Evolutionary conservation across 345 rosid genomes (phyloP).

Genomic region (Corymbia maculata): DNA sequence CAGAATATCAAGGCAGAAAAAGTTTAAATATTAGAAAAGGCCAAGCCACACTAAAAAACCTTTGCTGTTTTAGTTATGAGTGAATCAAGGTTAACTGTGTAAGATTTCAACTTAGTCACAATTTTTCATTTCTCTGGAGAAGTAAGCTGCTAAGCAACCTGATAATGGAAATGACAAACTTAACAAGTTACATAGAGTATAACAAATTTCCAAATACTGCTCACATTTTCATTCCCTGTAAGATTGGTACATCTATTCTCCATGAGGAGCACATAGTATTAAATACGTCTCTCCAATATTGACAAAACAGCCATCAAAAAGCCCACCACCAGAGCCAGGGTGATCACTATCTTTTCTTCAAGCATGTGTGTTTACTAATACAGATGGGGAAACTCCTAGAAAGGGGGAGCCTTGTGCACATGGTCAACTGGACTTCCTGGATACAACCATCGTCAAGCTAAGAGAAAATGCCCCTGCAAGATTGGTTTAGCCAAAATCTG

Average conservation of each 20-base stretch:
- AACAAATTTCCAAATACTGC: background rate
- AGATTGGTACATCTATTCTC: background rate
- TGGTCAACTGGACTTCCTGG: background rate
- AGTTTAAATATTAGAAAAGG: background rate
- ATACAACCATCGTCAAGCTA: background rate
- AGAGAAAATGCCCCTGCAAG: background rate
- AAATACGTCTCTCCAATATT: background rate
- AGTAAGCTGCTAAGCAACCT: background rate
- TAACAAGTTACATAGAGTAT: background rate
- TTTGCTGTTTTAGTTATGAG: background rate
- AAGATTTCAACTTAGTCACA: background rate
- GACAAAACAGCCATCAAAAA: background rate
- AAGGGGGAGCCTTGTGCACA: background rate
- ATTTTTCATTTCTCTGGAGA: background rate
- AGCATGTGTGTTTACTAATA: background rate
- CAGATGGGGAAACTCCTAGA: background rate
- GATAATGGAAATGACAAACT: background rate
- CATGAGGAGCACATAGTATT: background rate
- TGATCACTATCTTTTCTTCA: background rate
- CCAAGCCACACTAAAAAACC: background rate
- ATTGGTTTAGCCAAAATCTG: background rate
- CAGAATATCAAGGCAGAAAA: background rate
- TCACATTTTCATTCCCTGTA: background rate
- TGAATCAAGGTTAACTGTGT: background rate
- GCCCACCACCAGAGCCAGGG: background rate